These are phyloP conservation scores for Chlamydomonas applanata DNA, from an alignment of 139 green algal species.

Conservation along the genomic window DNA sequence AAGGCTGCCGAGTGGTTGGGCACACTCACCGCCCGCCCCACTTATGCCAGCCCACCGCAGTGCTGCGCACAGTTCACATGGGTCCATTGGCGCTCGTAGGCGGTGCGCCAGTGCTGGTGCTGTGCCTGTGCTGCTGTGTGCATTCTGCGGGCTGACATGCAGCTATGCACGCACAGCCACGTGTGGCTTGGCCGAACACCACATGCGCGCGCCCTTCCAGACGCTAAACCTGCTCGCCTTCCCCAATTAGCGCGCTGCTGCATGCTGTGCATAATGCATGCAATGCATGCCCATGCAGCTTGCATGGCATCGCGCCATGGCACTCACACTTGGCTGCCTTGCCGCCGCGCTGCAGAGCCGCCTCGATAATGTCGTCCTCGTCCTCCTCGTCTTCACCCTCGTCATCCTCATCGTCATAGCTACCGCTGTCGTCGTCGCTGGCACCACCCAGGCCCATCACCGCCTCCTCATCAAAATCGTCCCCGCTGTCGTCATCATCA, in stretches of 20 bases:
- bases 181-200: too few relatives aligned
- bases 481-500: slow-evolving; percentile 27
- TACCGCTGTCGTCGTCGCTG: slow-evolving; percentile 36
- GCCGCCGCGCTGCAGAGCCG: slow-evolving; percentile 30
- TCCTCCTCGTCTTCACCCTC: slow-evolving; percentile 33
- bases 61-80: not conserved
- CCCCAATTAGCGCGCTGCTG: too few relatives aligned
- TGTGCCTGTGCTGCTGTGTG: too few relatives aligned
- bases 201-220: too few relatives aligned
- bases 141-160: too few relatives aligned
- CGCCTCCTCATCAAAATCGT: slow-evolving; percentile 43
- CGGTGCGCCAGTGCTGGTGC: slow-evolving; percentile 14
- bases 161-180: too few relatives aligned
- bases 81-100: not conserved
- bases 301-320: not conserved
- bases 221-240: too few relatives aligned
- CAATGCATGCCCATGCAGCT: slow-evolving; percentile 8
- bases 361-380: slow-evolving; percentile 30
- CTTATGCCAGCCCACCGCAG: not conserved
- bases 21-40: not conserved
- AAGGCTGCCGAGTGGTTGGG: too few relatives aligned
- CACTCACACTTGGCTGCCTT: slow-evolving; percentile 34
- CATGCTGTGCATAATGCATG: not conserved
- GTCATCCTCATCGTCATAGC: slow-evolving; percentile 32
- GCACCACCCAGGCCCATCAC: slow-evolving; percentile 26